Conservation (phyloP, 2,329 filamentous ascomycete genomes). For the Cladorrhinum sp. region DNA sequence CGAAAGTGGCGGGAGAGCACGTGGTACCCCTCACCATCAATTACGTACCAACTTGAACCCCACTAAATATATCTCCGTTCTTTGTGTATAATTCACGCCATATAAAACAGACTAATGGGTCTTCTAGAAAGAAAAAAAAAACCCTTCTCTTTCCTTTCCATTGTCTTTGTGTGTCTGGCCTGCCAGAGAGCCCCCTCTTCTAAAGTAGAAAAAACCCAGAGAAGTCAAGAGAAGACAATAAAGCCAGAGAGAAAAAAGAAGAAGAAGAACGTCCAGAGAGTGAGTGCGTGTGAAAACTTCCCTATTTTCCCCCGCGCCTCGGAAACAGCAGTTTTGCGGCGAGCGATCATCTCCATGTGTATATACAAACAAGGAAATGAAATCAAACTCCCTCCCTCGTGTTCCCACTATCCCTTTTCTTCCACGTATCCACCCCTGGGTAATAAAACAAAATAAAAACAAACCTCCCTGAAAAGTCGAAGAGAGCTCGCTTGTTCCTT, state of each 20-base stretch:
- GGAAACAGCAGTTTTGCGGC: no score
- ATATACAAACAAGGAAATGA: neutral
- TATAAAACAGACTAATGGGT: neutral
- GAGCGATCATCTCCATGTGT: neutral
- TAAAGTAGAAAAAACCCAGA: neutral
- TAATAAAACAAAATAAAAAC: neutral
- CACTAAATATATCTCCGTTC: neutral
- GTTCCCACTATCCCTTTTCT: no score
- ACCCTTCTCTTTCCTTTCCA: neutral
- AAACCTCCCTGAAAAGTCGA: neutral
- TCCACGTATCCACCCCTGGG: neutral
- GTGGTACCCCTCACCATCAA: slow-evolving; percentile 12
- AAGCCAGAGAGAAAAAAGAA: neutral
- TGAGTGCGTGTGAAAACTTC: neutral
- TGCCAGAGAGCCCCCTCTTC: neutral
- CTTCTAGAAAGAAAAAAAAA: no score
- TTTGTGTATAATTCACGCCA: neutral
- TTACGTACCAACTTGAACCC: neutral
- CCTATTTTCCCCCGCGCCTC: neutral
- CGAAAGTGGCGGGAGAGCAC: slow-evolving; percentile 29
- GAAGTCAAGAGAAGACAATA: neutral
- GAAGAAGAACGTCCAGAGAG: neutral
- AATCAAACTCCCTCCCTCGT: neutral
- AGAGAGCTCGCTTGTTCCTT: neutral
- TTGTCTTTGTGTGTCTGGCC: neutral